Conservation (phyloP, 2,329 filamentous ascomycete genomes). For the Claviceps digitariae region DNA sequence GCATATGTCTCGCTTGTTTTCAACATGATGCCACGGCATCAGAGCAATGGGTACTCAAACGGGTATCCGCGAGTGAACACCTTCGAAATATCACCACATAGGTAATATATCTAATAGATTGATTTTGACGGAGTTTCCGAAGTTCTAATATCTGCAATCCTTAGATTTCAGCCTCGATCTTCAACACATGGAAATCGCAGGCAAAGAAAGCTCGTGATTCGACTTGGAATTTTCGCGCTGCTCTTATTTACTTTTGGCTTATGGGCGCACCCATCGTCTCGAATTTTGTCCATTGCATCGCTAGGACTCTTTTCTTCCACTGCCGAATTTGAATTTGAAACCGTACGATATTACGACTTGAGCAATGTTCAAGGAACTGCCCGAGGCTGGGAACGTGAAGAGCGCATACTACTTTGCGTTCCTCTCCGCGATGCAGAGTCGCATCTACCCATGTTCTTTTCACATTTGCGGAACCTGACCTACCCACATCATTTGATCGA, state of each 20-base stretch:
- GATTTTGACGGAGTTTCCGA: neutral
- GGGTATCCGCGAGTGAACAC: constrained; percentile 67
- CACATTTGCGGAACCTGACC: constrained; percentile 90
- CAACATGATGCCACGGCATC: constrained; percentile 78
- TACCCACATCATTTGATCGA: constrained; percentile 96
- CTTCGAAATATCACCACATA: constrained; percentile 81
- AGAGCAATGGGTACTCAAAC: constrained; percentile 61
- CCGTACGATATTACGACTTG: constrained; percentile 93
- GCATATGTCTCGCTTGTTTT: constrained; percentile 16
- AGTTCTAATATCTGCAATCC: neutral
- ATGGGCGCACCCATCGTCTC: constrained; percentile 60
- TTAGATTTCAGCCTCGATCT: constrained; percentile 64
- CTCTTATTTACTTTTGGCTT: constrained; percentile 54
- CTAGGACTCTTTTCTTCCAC: constrained; percentile 55
- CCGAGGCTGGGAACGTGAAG: constrained; percentile 89
- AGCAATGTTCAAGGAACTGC: constrained; percentile 83
- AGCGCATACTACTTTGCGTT: constrained; percentile 88
- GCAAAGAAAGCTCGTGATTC: constrained; percentile 57
- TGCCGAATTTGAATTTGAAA: constrained; percentile 73
- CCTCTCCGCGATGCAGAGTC: constrained; percentile 84
- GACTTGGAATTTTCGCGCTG: constrained; percentile 46
- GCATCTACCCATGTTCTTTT: constrained; percentile 96
- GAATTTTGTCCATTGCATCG: constrained; percentile 47
- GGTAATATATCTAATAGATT: constrained; percentile 35
- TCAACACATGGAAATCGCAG: constrained; percentile 58